Conservation (phyloP, 257 asterid species). For the Knoxia roxburghii region DNA sequence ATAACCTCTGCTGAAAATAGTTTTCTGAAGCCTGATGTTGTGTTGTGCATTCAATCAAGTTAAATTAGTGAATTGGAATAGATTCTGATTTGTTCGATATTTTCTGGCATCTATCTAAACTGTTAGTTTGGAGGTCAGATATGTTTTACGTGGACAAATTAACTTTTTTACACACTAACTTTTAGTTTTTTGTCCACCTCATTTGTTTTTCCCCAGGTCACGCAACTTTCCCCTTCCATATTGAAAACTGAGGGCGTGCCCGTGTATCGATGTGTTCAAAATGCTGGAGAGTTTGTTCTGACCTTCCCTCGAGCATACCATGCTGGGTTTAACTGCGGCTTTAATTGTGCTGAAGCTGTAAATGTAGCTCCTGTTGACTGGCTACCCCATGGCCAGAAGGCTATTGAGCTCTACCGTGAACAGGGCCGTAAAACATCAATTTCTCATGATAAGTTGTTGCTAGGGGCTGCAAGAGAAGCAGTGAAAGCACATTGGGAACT, state of each 20-base stretch:
- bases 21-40: background rate
- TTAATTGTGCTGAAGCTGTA: slow-evolving; percentile 99
- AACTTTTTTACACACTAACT: background rate
- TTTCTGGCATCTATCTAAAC: background rate
- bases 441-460: slow-evolving; percentile 92
- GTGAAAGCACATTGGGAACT: slow-evolving; percentile 95
- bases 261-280: slow-evolving; percentile 88
- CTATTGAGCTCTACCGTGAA: slow-evolving; percentile 81
- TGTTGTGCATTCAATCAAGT: background rate
- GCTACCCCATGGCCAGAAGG: slow-evolving; percentile 96
- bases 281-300: slow-evolving; percentile 89
- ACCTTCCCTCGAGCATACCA: slow-evolving; percentile 99
- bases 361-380: slow-evolving; percentile 99
- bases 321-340: slow-evolving; percentile 95
- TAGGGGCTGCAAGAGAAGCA: slow-evolving; percentile 97
- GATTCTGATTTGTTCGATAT: background rate
- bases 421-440: slow-evolving; percentile 81
- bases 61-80: background rate
- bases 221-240: slow-evolving; percentile 90
- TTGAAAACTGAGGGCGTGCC: slow-evolving; percentile 80
- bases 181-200: background rate
- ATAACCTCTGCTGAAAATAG: background rate
- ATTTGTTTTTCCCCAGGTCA: slow-evolving; percentile 45
- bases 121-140: background rate
- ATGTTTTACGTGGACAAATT: background rate